Evolutionary conservation across 768 basidiomycete species (phyloP), one percentile per base, ranked within the genome.

Genomic region (Panus rudis): DNA sequence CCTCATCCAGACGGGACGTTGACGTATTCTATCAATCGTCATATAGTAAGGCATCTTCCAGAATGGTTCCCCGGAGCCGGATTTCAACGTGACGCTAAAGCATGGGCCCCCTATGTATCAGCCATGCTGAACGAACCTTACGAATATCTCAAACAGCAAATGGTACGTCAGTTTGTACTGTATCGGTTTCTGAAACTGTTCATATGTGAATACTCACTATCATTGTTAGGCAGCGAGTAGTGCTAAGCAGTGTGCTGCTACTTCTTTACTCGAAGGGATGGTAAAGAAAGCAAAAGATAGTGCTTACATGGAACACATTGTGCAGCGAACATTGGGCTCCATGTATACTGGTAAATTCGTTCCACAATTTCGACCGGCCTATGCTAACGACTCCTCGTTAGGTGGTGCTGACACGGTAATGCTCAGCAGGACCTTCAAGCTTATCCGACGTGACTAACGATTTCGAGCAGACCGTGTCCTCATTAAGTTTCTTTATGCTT

Each of bases 401-500:
- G 49, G 38, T 7, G 48, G 48, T 35, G 40, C 48, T 10, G 48
- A 49, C 21, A 49, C 48, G 11, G 48, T 49, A 42, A 11, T 32
- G 6, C 16, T 7, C 7, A 11, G 8, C n/a, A 8, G 39, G 17
- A 22, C 35, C 11, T 11, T 12, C 8, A 35, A 10, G 28, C n/a
- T 10, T 30, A n/a, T n/a, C n/a, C 10, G 28, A 6, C 19, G 19
- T 11, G 11, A 11, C 12, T 24, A 8, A n/a, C 17, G 17, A 40
- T 40, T 11, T 37, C 35, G 10, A 6, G n/a, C 37, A 64, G 61
- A 63, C 61, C 4, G 46, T 53, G 1, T 56, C 61, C 3, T 48
- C 60, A 1, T 27, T 66, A 17, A 48, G 46, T 2, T 57, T 62
- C 6, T 65, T 67, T 48, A 53, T 67, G 39, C 58, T 66, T 6